Evolutionary conservation across 2,329 filamentous ascomycete genomes (phyloP), one percentile per base, ranked within the genome.

Genomic region (Alternaria atra): DNA sequence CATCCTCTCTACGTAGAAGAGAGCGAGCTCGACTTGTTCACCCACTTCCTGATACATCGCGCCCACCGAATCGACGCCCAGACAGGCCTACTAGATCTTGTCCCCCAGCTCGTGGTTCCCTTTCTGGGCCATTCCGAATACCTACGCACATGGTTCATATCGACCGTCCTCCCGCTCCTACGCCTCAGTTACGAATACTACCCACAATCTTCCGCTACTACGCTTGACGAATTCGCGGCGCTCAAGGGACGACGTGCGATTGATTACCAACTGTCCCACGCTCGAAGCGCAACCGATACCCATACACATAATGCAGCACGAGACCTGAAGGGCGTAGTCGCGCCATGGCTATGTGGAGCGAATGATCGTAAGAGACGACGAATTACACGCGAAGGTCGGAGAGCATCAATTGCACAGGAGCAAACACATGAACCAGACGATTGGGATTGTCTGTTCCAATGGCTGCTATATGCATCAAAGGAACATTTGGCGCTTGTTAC

Each of bases 121-220:
- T 94, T 93, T 73, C 80, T 93, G 15, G 80, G 86, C 50, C 83
- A 86, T 59, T 85, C 86, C 37, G 82, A 86, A 8, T 86, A 83
- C 58, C 81, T 94, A 37, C 85, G 87, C 51, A 86, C 83, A 0
- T 92, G 91, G 90, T 85, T 89, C 72, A 84, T 91, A 20, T 90
- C 90, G 0, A 86, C 85, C 2, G 82, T 92, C 15, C 79, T 94
- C 7, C 91, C 91, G 0, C 81, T 93, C 10, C 75, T 92, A 35
- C 84, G 91, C 51, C 83, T 91, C 23, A 89, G 89, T 67, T 86
- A 87, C 72, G 89, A 91, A 75, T 93, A 91, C 74, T 89, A 93
- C 67, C 84, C 87, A 0, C 75, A 85, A 13, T 75, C 79, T 1
- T 76, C 81, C 1, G 76, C 84, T 8, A 80, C 86, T 13, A 86